Evolutionary conservation across 164 flowering plant species (phyloP).

Genomic region (Akebia trifoliata): DNA sequence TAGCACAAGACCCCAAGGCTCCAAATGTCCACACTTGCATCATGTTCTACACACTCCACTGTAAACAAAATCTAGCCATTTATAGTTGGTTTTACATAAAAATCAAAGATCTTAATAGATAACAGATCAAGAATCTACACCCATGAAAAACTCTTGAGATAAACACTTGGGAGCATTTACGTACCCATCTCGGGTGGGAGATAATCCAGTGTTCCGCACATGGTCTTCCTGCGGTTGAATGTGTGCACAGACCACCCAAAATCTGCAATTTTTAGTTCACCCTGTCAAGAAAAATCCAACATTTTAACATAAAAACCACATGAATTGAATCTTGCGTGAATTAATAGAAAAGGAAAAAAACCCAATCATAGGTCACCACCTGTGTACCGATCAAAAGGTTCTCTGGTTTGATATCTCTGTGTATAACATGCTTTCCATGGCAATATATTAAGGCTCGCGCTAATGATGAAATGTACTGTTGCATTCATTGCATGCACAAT

Average conservation of each 20-base stretch:
- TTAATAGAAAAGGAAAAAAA: not conserved
- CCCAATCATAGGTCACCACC: conserved; percentile 29
- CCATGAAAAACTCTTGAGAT: no score
- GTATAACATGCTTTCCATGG: conserved; percentile 95
- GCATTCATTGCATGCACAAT: not conserved
- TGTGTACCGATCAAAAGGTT: conserved; percentile 84
- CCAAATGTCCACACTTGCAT: conserved; percentile 96
- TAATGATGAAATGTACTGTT: conserved; percentile 84
- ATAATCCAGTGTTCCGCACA: conserved; percentile 98
- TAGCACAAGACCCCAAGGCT: conserved; percentile 91
- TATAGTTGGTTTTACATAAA: not conserved
- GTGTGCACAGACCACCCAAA: conserved; percentile 99
- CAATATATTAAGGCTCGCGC: conserved; percentile 91
- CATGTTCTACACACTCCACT: conserved; percentile 98
- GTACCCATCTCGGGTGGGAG: conserved; percentile 99
- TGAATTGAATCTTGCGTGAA: not conserved
- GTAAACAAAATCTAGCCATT: conserved; percentile 9
- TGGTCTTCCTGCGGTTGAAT: conserved; percentile 84
- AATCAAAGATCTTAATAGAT: no score
- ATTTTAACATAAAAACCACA: conserved; percentile 14
- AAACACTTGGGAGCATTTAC: conserved; percentile 9
- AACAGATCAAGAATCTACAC: not conserved
- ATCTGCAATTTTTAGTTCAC: conserved; percentile 92
- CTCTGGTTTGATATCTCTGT: conserved; percentile 96
- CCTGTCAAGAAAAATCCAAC: conserved; percentile 41